Base-by-base conservation (phyloP, 805 yeast genomes). In the Zygosaccharomyces pseudorouxii region DNA sequence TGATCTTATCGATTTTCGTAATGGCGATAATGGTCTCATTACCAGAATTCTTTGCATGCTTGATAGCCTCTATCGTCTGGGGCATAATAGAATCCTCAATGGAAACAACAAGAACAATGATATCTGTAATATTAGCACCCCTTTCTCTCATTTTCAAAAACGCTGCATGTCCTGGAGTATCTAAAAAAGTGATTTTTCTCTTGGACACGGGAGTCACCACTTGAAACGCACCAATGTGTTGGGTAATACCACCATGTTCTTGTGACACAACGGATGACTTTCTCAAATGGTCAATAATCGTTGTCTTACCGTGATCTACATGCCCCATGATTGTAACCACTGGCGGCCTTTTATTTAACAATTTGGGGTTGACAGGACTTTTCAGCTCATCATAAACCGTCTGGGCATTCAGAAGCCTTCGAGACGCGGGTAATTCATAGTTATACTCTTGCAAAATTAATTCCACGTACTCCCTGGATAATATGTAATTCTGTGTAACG, bases 1-100 rank as follows among this genome's bases (percentile, higher is more conserved):
- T 33, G 4, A 82, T 84, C 58, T 82, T 84, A 63, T 92, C 99
- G 57, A 95, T 85, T 65, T 93, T 93, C 56, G 93, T 92, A 35
- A 93, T 78, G 0, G 98, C 99, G 9, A 93, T 96, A 47, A 93
- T 83, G 53, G 90, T 72, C 0, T 65, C 64, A 48, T 63, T 64
- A 2, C 67, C 67, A 5, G 68, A 64, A 43, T 80, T 79, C 54
- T 84, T 84, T 3, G 95, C 90, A 67, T 93, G 99, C 59, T 86
- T 89, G 53, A 93, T 88, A 2, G 98, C 98, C 66, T 93, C 99
- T 36, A 82, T 75, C 0, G 99, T 93, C 65, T 93, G 99, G 0
- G 98, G 98, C 95, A 86, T 93, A 19, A 93, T 95, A 0, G 97
- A 87, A 69, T 93, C 99, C 65, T 93, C 97, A 2, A 96, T 96